Evolutionary conservation across 768 basidiomycete species (phyloP), one percentile per base, ranked within the genome.

Genomic region (Hydnum rufescens): DNA sequence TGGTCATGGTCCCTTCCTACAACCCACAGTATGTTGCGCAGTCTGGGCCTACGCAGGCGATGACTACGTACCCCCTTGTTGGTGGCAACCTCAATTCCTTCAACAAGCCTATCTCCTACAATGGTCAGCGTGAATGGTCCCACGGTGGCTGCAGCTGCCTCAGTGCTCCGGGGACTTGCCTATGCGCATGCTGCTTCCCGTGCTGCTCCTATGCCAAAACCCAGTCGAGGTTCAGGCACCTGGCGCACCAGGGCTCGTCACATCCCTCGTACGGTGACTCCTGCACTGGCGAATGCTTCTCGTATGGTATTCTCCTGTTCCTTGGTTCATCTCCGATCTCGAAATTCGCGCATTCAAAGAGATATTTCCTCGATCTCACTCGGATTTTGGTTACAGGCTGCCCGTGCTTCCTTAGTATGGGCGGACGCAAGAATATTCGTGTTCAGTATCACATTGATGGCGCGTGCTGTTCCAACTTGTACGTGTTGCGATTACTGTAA

Each of bases 151-250:
- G 32, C 46, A 55, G 55, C 50, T 65, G 61, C 57, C 57, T 54
- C 42, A 53, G 51, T 25, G 57, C 56, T 29, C 54, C 51, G 49
- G 54, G 57, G 30, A 59, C 63, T 18, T 64, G 65, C 54, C 53
- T 65, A 32, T 52, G 67, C 19, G 58, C 70, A 1, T 67, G 61
- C 31, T 72, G 60, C 59, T 67, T 63, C 61, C 71, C 72, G 0
- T 72, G 70, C 59, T 54, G 71, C 53, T 56, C 64, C 36, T 71
- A 70, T 59, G 61, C 64, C 29, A 59, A 67, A 54, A 66, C 66
- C 60, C 70, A 67, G 58, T 60, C 60, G 26, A 70, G 72, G 51
- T 58, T 65, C 49, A 66, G 70, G 29, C 65, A 70, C 53, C 59
- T 74, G 42, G 58, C 63, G 32, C 36, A 29, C 1, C 58, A 67